Evolutionary conservation across 805 yeast species (phyloP).

Genomic region (Lipomyces anomalus): DNA sequence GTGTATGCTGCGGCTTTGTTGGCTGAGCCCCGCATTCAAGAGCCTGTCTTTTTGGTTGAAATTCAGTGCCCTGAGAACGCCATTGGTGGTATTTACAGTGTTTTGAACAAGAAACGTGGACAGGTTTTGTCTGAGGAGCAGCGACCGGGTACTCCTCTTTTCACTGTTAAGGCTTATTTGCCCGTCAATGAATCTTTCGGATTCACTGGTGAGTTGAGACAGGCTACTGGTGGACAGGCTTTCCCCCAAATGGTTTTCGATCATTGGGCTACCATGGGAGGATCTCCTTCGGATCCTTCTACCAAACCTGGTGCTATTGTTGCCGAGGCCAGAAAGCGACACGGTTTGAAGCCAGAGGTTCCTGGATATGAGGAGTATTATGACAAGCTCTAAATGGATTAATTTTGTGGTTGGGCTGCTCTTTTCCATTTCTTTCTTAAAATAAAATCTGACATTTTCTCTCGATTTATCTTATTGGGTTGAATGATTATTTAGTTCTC

Average conservation of each 20-base stretch:
- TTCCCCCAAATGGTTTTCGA: conserved; percentile 99
- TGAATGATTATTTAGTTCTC: background rate
- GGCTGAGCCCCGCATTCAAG: conserved; percentile 98
- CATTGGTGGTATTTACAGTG: conserved; percentile 99
- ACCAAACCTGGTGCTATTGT: conserved; percentile 65
- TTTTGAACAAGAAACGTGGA: conserved; percentile 96
- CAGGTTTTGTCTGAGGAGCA: conserved; percentile 99
- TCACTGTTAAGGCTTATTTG: conserved; percentile 99
- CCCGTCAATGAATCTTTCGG: conserved; percentile 99
- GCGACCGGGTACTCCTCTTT: conserved; percentile 99
- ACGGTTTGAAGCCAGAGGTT: conserved; percentile 93
- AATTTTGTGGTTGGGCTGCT: too few species aligned
- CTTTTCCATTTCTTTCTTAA: conserved; percentile 1
- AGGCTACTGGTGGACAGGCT: conserved; percentile 99
- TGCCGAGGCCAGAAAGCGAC: conserved; percentile 77
- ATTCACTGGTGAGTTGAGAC: conserved; percentile 99
- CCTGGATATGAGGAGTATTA: conserved; percentile 99
- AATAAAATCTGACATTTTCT: background rate
- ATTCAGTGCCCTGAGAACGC: conserved; percentile 99
- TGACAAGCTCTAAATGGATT: conserved; percentile 41
- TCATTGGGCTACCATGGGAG: conserved; percentile 89
- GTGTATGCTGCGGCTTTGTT: conserved; percentile 96
- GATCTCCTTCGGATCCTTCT: conserved; percentile 88
- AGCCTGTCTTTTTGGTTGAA: conserved; percentile 98
- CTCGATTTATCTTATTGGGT: background rate